Evolutionary conservation across 768 basidiomycete genomes (phyloP).

Genomic region (Leccinum subtestaceum): DNA sequence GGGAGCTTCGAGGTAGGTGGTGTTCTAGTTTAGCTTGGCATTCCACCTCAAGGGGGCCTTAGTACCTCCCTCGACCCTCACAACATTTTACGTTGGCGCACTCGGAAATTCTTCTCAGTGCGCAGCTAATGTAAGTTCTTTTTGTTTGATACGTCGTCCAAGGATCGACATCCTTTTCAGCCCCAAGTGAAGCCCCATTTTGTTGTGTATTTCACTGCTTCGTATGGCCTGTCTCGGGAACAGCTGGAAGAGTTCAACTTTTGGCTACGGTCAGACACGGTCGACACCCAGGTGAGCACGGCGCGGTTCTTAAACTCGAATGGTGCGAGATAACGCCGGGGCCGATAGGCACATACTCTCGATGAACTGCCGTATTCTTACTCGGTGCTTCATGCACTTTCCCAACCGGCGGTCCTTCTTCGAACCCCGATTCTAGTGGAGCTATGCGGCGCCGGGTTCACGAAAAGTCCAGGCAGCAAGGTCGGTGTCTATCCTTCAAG

Average conservation of each 20-base stretch:
- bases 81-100: slow-evolving; percentile 78
- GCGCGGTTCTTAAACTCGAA: background rate
- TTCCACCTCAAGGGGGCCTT: background rate
- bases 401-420: slow-evolving; percentile 56
- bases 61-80: slow-evolving; percentile 72
- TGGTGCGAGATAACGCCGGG: background rate
- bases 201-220: slow-evolving; percentile 68
- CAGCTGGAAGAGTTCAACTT: slow-evolving; percentile 75
- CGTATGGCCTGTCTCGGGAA: slow-evolving; percentile 69
- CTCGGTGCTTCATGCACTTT: slow-evolving; percentile 45
- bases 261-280: slow-evolving; percentile 39
- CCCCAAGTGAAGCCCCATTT: slow-evolving; percentile 53
- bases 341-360: background rate
- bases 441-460: slow-evolving; percentile 80
- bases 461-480: slow-evolving; percentile 56
- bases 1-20: slow-evolving; percentile 66
- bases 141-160: background rate
- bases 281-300: slow-evolving; percentile 22
- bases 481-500: slow-evolving; percentile 36
- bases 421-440: slow-evolving; percentile 65
- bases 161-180: slow-evolving; percentile 28
- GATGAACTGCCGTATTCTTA: slow-evolving; percentile 53
- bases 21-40: background rate
- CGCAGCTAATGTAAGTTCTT: slow-evolving; percentile 36
- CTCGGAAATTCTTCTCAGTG: slow-evolving; percentile 49